Evolutionary conservation across 73 alveolate species (phyloP).

Genomic region (Paraurostyla sp.): DNA sequence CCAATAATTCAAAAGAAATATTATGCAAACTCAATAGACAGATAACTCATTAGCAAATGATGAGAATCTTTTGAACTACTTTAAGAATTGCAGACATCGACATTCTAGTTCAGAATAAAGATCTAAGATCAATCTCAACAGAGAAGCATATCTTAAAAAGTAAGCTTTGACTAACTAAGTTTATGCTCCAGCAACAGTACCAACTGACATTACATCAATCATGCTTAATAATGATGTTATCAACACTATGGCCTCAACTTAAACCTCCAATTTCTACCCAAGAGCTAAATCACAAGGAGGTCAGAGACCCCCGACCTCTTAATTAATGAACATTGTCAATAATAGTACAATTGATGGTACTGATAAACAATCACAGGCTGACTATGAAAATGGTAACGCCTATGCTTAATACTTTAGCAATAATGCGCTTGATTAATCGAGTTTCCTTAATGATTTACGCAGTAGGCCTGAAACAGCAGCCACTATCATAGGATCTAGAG

Average conservation of each 20-base stretch:
- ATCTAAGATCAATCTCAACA: neutral
- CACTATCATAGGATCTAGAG: neutral
- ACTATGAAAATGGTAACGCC: too few species aligned
- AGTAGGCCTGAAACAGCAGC: conserved; percentile 40
- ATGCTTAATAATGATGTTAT: neutral
- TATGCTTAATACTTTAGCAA: too few species aligned
- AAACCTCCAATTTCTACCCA: neutral
- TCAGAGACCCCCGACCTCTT: neutral
- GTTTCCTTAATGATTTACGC: too few species aligned
- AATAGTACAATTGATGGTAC: neutral
- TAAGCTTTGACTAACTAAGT: neutral
- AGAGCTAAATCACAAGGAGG: neutral
- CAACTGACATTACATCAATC: neutral
- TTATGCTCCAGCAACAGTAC: neutral
- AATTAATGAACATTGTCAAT: neutral
- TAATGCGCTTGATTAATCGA: too few species aligned
- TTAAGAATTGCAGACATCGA: neutral
- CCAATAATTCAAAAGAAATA: neutral
- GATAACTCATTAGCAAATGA: neutral
- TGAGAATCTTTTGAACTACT: neutral
- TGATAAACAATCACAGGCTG: neutral
- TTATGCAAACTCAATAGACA: neutral
- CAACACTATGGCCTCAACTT: neutral
- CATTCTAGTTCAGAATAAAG: conserved; percentile 17
- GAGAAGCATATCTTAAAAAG: neutral